These are phyloP conservation scores for Coemansia sp. DNA, from an alignment of 192 early-diverging fungal genomes.

Conservation along the genomic window DNA sequence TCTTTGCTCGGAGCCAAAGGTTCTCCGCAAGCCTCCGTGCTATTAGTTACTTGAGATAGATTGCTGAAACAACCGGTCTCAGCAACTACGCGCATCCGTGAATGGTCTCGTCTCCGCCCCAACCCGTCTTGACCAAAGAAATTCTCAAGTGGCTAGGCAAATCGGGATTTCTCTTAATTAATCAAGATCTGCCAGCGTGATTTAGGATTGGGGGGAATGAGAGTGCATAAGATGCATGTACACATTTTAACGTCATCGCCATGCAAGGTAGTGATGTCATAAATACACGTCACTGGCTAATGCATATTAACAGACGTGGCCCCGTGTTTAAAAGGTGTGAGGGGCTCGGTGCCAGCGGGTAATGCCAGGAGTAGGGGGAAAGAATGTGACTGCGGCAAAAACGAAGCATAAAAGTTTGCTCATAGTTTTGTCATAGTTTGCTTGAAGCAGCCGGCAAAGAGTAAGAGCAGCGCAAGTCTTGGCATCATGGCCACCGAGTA, in stretches of 20 bases:
- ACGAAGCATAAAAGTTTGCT: neutral
- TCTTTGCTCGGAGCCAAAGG: conserved; percentile 1
- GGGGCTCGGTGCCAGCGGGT: neutral
- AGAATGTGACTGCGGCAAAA: neutral
- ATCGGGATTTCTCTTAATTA: neutral
- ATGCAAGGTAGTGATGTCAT: neutral
- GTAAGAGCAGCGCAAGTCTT: neutral
- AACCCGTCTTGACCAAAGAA: neutral
- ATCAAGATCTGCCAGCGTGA: neutral
- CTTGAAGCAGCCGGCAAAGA: neutral
- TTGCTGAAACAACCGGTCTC: neutral
- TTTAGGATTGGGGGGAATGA: neutral
- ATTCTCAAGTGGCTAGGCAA: neutral
- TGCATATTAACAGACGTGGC: neutral
- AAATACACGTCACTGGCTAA: neutral
- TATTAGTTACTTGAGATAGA: neutral
- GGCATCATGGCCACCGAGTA: neutral
- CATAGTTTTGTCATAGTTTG: neutral
- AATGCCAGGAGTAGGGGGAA: neutral
- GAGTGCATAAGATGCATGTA: neutral
- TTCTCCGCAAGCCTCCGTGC: conserved; percentile 1
- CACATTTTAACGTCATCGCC: too few relatives aligned
- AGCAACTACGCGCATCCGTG: too few relatives aligned
- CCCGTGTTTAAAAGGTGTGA: neutral
- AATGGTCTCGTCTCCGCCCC: neutral